Percentiles rank a stretch among this genome's conserved stretches.
These are phyloP conservation scores for Daldinia caldariorum DNA, from an alignment of 495 filamentous ascomycete genomes.

Conservation along the genomic window DNA sequence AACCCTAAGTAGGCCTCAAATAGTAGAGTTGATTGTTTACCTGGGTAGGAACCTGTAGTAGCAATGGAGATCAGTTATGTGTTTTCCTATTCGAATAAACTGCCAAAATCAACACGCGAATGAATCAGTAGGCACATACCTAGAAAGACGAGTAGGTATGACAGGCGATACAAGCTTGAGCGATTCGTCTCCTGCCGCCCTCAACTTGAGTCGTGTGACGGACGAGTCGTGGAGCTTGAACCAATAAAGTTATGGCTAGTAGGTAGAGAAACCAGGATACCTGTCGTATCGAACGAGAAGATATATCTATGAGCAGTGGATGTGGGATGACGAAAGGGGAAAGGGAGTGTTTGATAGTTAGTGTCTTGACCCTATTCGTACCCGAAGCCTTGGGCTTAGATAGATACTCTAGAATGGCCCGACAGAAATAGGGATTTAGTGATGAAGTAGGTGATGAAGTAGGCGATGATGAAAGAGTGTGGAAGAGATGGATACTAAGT, in stretches of 20 bases:
- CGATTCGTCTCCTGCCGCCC: background rate
- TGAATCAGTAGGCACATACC: background rate
- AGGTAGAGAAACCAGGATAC: too few species aligned
- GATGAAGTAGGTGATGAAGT: background rate
- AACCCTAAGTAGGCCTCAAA: background rate
- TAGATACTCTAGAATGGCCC: background rate
- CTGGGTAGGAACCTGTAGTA: background rate
- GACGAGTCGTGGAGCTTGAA: background rate
- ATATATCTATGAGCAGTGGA: background rate
- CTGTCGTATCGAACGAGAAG: too few species aligned
- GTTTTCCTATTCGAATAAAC: background rate
- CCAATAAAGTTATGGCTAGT: background rate
- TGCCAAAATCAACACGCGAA: background rate
- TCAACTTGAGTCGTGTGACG: background rate
- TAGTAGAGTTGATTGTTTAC: background rate
- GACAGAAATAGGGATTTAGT: background rate
- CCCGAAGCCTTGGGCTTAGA: background rate
- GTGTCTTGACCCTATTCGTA: background rate
- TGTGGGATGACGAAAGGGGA: background rate
- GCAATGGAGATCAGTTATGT: too few species aligned
- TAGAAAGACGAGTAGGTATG: background rate
- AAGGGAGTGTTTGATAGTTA: background rate
- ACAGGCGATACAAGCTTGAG: background rate
- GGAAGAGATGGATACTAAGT: background rate
- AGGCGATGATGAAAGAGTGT: background rate